These are phyloP conservation scores for Polygonum aviculare DNA, from an alignment of 148 eudicot species.

Conservation along the genomic window DNA sequence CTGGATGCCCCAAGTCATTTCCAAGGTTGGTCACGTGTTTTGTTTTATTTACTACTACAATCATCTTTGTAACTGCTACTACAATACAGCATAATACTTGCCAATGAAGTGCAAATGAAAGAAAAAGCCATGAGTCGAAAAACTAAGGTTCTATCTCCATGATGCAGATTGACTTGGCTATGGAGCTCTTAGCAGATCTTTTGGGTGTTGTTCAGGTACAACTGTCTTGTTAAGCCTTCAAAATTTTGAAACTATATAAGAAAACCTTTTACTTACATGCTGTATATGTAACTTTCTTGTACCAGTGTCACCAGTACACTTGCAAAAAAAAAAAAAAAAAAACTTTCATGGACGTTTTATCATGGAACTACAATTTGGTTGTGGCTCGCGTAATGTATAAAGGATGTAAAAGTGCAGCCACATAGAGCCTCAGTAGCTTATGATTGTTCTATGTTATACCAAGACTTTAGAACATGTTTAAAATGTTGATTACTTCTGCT, in stretches of 20 bases:
- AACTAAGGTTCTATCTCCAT: constrained; percentile 1
- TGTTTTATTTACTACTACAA: not conserved
- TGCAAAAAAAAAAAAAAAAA: not conserved
- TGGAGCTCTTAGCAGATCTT: constrained; percentile 80
- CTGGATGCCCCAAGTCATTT: constrained; percentile 68
- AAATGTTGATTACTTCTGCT: not conserved
- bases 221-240: not conserved
- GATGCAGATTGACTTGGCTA: constrained; percentile 62
- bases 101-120: not conserved
- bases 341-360: not conserved
- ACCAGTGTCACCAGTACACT: not conserved
- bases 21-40: constrained; percentile 44
- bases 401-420: not conserved
- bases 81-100: not conserved
- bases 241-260: not conserved
- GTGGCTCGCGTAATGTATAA: not conserved
- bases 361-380: not conserved
- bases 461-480: not conserved
- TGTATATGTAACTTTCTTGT: not conserved
- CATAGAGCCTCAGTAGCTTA: not conserved
- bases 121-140: not conserved
- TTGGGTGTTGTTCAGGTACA: constrained; percentile 70
- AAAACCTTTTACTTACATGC: not conserved
- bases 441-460: not conserved
- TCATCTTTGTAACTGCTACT: constrained; percentile 4